Evolutionary conservation across 2,329 filamentous ascomycete genomes (phyloP), one percentile per base, ranked within the genome.

Genomic region (Ascomycota sp.): DNA sequence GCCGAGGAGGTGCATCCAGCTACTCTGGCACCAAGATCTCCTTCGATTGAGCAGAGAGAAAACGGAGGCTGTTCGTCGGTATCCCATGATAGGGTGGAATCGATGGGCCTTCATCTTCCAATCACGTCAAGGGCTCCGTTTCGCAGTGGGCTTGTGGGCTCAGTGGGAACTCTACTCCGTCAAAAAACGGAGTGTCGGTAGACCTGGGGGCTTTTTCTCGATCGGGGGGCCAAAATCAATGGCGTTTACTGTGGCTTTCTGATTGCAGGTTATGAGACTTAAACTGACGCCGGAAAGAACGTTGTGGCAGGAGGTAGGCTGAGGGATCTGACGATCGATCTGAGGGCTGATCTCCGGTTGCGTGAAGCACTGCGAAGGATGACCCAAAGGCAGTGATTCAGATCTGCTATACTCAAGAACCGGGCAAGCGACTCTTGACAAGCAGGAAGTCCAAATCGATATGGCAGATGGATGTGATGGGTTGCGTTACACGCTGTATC

Each of bases 21-120:
- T 59, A 55, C 47, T 61, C 67, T 56, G 82, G 81, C 57, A 76
- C 72, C 62, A 89, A 84, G 72, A 72, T 71, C 52, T 78, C 72
- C 42, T 81, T 81, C 53, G 56, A 58, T 41, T 57, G 57, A 61
- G 41, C 34, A 41, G 47, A 21, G 42, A 9, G 48, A 42, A 44
- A 47, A 49, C 47, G 58, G 61, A 59, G 59, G 57, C 53, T 56
- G 52, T 54, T 51, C 44, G 39, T 49, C 51, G 50, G 55, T 39
- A 44, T 43, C 40, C 52, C 49, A 54, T 58, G 57, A 39, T 42
- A 48, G 51, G 48, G 44, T 46, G 49, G 51, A 49, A 43, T 44
- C 66, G 59, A 63, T 66, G 62, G 64, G 63, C 64, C 63, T 59
- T 67, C 60, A 57, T 62, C 62, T 64, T 38, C 58, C 54, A 58